Base-by-base conservation (phyloP, 805 yeast genomes). In the Sugiyamaella floridensis region DNA sequence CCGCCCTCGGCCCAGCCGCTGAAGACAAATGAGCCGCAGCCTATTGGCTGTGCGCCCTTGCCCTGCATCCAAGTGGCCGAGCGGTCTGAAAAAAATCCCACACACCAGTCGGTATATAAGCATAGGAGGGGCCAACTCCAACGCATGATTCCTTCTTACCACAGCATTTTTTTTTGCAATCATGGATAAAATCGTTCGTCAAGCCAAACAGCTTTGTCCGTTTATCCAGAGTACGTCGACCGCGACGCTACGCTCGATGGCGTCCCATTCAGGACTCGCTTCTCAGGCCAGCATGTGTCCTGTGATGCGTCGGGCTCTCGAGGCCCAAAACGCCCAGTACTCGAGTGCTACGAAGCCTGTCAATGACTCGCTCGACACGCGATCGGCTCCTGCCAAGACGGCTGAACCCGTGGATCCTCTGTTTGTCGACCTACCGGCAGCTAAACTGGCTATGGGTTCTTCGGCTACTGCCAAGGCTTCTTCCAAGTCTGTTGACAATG, bases 301-400 rank as follows among this genome's bases (percentile, higher is more conserved):
- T n/a, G 85, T 89, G 52, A 86, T 89, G 85, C 88, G 88, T 22
- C 82, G 83, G 49, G 96, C 96, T 40, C 70, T 89, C 58, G 76
- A 74, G 53, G 45, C 57, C 59, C 57, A 65, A 49, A 56, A 57
- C 49, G 54, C 62, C 16, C 58, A 58, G 51, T 52, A 51, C 48
- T 57, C 59, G 4, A 50, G 47, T 79, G 76, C 79, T 46, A 64
- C 77, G 7, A 65, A 71, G 50, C 54, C 73, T 51, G 68, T 50
- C 59, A 15, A 19, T 3, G 54, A 48, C 43, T 37, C 45, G 19
- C 54, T 28, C 14, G 40, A 49, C 20, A 19, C 29, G 29, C 50
- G 26, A 10, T 22, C 43, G 15, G 16, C 50, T 9, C 34, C 49
- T 20, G 20, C 54, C 28, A 47, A 52, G 55, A 18, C 54, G 26